phyloP scores from a whole-genome alignment of 805 yeast genomes.

The Nakazawaea siamensis region DNA sequence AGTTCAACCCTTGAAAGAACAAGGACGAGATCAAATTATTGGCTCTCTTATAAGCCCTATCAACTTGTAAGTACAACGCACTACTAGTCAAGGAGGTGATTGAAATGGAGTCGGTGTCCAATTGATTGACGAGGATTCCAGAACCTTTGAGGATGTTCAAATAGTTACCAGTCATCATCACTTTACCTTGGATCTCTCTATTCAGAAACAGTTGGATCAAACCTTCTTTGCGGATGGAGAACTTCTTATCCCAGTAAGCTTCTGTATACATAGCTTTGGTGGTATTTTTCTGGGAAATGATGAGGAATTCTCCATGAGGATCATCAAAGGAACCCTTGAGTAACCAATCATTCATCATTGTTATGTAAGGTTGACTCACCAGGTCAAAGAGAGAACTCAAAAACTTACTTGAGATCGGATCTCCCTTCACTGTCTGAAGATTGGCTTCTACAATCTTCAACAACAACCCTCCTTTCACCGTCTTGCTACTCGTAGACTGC shows the following conservation, averaged over 20 bases:
- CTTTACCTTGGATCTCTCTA: slow-evolving; percentile 47
- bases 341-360: slow-evolving; percentile 75
- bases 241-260: slow-evolving; percentile 69
- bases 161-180: slow-evolving; percentile 79
- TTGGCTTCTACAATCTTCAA: slow-evolving; percentile 53
- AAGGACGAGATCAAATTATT: slow-evolving; percentile 52
- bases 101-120: slow-evolving; percentile 9
- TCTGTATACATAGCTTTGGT: slow-evolving; percentile 26
- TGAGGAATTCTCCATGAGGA: slow-evolving; percentile 74
- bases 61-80: slow-evolving; percentile 46
- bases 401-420: slow-evolving; percentile 43
- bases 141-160: slow-evolving; percentile 64
- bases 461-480: slow-evolving; percentile 74
- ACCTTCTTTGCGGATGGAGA: slow-evolving; percentile 66
- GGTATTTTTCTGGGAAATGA: slow-evolving; percentile 26
- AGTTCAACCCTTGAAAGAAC: slow-evolving; percentile 51
- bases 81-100: slow-evolving; percentile 21
- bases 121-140: slow-evolving; percentile 28
- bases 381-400: slow-evolving; percentile 43
- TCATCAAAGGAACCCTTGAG: slow-evolving; percentile 67
- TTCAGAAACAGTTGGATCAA: slow-evolving; percentile 55
- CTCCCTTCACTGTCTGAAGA: slow-evolving; percentile 57
- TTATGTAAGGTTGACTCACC: slow-evolving; percentile 55
- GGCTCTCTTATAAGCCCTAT: slow-evolving; percentile 58
- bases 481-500: slow-evolving; percentile 41